Base-by-base conservation (phyloP, 441 rosid species). In the Erodium moschatum region DNA sequence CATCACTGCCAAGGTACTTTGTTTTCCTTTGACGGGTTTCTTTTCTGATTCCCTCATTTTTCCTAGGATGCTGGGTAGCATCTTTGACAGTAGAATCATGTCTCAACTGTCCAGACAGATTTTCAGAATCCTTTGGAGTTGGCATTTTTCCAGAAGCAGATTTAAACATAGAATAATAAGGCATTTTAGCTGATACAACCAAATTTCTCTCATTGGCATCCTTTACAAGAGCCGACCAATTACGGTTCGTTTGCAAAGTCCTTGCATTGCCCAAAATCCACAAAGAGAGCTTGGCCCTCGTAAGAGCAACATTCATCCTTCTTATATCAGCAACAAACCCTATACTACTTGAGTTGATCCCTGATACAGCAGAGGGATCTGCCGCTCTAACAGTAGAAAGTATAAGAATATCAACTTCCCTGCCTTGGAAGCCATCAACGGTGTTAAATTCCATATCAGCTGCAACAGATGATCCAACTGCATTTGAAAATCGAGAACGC, bases 231-330 rank as follows among this genome's bases (percentile, higher is more conserved):
- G 96, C 92, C 69, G 89, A 87, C 99, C 99, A 95, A 77, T 84
- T 84, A 70, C 38, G 72, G 73, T 90, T 87, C 60, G 80, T 82
- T 77, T 81, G 87, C 84, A 91, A 81, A 70, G 97, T 91, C 71
- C 85, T 81, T 65, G 89, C 83, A 79, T 90, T 87, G 70, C 99
- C 97, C 80, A 95, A 79, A 78, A 95, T 81, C 99, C 99, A 91
- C 77, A 95, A 94, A 63, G 97, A 84, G 70, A 90, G 78, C 80
- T 80, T 95, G 48, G 97, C 97, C 85, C 99, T 90, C 20, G 97
- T 95, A 76, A 95, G 81, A 76, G 97, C 96, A 67, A 95, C 99
- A 81, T 92, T 95, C 97, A 92, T 95, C 73, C 97, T 85, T 76
- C 95, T 85, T 16, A 84, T 91, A 85, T 95, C 97, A 74, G 99